Evolutionary conservation across 2,329 filamentous ascomycete species (phyloP), one percentile per base, ranked within the genome.

Genomic region (Rhinocladiella mackenziei): DNA sequence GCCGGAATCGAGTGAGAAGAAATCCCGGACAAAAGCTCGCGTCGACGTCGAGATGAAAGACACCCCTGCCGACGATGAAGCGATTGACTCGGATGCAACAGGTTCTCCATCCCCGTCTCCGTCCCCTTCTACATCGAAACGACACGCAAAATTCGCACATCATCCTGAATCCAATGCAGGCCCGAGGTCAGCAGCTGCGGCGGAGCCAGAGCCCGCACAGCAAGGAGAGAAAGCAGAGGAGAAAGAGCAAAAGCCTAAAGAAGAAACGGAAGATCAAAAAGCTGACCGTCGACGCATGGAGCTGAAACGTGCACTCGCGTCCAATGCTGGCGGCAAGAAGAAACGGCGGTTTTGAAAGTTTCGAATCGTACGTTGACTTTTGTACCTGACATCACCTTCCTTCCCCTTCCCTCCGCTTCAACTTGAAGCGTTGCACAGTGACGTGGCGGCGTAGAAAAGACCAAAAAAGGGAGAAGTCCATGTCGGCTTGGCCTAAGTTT

Each of bases 331-430:
- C 60, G 35, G 31, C 23, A 80, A 75, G 66, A 81, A 80, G 67
- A 78, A 74, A 58, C 61, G 76, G 43, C 76, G 65, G 46, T 79
- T 79, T 50, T 79, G 59, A n/a, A n/a, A n/a, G n/a, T n/a, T n/a
- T n/a, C n/a, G n/a, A n/a, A n/a, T n/a, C n/a, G n/a, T n/a, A n/a
- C n/a, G n/a, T n/a, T n/a, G n/a, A n/a, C n/a, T n/a, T n/a, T n/a
- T n/a, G n/a, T n/a, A n/a, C n/a, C n/a, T n/a, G n/a, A n/a, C n/a
- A n/a, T n/a, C n/a, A n/a, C n/a, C n/a, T n/a, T n/a, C n/a, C n/a
- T n/a, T n/a, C n/a, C n/a, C n/a, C n/a, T n/a, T n/a, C n/a, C n/a
- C n/a, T n/a, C n/a, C n/a, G n/a, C n/a, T n/a, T n/a, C n/a, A n/a
- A n/a, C n/a, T n/a, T n/a, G n/a, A n/a, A n/a, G n/a, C n/a, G n/a